Base-by-base conservation (phyloP, 306 rosid genomes). In the Prunus armeniaca region DNA sequence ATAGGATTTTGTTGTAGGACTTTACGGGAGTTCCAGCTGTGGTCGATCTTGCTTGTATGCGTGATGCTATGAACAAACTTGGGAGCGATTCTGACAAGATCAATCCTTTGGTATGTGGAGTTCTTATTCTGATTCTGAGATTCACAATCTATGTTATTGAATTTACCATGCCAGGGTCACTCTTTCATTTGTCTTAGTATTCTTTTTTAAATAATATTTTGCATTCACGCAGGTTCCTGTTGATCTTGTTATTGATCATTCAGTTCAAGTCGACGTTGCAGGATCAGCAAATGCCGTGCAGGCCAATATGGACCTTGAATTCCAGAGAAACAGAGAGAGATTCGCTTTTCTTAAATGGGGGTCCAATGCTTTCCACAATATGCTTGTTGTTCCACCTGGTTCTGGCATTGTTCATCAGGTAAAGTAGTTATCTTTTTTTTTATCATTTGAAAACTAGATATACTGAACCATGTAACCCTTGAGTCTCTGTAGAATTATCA, bases 321-420 rank as follows among this genome's bases (percentile, higher is more conserved):
- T 94, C 77, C 84, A 86, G 65, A 91, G 98, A 73, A 94, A 94
- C 87, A 85, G 73, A 87, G 98, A 91, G 85, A 94, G 98, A 77
- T 94, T 94, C 81, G 97, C 87, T 78, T 94, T 94, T 69, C 96
- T 94, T 18, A 91, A 90, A 82, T 91, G 98, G 98, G 98, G 98
- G 6, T 94, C 98, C 51, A 90, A 72, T 65, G 94, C 98, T 72
- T 91, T 94, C 89, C 87, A 25, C 9, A 94, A 89, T 83, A 85
- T 94, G 98, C 97, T 94, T 51, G 96, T 94, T 80, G 93, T 94
- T 81, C 98, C 98, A 76, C 98, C 97, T 76, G 96, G 97, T 67
- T 94, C 96, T 81, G 94, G 97, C 77, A 94, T 94, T 49, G 94
- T 94, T 55, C 98, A 94, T 71, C 98, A 94, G 90, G 98, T 88